Evolutionary conservation across 2,329 filamentous ascomycete genomes (phyloP).

Genomic region (Phaeophleospora eucalypticola): DNA sequence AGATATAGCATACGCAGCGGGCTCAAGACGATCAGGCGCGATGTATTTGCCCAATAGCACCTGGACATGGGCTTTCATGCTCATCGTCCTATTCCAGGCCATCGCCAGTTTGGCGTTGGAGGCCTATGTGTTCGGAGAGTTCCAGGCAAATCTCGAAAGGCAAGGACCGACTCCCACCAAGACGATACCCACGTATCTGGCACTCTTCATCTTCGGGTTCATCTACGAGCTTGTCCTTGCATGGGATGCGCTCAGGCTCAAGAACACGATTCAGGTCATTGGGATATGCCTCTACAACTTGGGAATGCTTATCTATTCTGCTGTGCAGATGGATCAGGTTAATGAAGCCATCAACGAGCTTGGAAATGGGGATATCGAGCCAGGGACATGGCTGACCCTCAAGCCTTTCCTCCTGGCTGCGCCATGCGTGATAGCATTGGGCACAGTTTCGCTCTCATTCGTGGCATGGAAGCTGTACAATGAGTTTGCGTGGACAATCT

Average conservation of each 20-base stretch:
- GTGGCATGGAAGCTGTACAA: constrained; percentile 94
- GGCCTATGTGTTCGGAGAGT: constrained; percentile 84
- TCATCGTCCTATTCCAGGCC: constrained; percentile 70
- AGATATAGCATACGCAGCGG: constrained; percentile 22
- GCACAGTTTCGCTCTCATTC: constrained; percentile 68
- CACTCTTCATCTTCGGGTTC: constrained; percentile 96
- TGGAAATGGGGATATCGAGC: constrained; percentile 34
- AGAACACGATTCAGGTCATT: constrained; percentile 98
- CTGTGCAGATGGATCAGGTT: constrained; percentile 90
- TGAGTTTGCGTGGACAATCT: constrained; percentile 98
- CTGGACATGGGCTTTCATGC: constrained; percentile 86
- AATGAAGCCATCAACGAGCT: constrained; percentile 63
- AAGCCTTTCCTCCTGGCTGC: constrained; percentile 78
- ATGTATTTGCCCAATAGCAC: constrained; percentile 76
- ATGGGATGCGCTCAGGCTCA: constrained; percentile 87
- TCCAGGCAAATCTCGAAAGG: constrained; percentile 58
- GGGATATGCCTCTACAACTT: constrained; percentile 90
- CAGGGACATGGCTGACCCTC: constrained; percentile 63
- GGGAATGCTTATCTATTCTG: constrained; percentile 85
- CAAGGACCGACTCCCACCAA: constrained; percentile 12
- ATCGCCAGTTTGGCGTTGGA: constrained; percentile 78
- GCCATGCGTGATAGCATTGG: constrained; percentile 74
- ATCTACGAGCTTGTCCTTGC: constrained; percentile 85
- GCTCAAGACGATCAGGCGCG: constrained; percentile 38
- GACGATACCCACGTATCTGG: constrained; percentile 89